Evolutionary conservation across 345 rosid genomes (phyloP).

Genomic region (Mangifera indica): DNA sequence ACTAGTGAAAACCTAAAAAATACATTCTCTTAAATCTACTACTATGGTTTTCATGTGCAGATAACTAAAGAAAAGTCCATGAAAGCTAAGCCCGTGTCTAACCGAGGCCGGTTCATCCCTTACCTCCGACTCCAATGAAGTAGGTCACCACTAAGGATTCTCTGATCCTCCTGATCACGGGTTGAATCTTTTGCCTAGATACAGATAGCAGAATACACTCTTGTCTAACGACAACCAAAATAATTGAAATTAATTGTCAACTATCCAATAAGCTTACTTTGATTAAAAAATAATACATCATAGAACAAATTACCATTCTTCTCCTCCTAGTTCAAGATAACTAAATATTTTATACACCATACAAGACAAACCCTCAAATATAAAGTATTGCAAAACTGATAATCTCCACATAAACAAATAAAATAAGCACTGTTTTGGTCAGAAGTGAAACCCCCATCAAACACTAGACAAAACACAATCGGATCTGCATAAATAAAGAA

Average conservation of each 20-base stretch:
- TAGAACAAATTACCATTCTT: conserved; percentile 17
- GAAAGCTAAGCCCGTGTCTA: not conserved
- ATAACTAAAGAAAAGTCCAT: not conserved
- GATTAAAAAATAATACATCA: conserved; percentile 22
- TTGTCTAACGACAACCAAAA: not conserved
- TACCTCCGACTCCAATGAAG: conserved; percentile 6
- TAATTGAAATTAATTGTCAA: conserved; percentile 21
- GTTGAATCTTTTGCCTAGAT: not conserved
- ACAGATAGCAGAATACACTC: conserved; percentile 16
- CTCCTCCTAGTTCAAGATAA: conserved; percentile 13
- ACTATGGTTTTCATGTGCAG: not conserved
- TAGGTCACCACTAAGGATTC: not conserved
- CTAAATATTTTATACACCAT: not conserved
- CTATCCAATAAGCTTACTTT: conserved; percentile 20
- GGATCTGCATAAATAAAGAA: conserved; percentile 24
- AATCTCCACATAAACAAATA: conserved; percentile 28
- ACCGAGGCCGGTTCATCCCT: not conserved
- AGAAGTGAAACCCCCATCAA: conserved; percentile 39
- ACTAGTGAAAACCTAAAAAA: not conserved
- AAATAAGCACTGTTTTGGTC: conserved; percentile 38
- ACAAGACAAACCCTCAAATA: conserved; percentile 16
- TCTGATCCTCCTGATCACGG: not conserved
- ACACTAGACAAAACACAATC: conserved; percentile 24
- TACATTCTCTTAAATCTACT: not conserved
- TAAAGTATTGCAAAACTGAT: conserved; percentile 8